phyloP scores from a whole-genome alignment of 1,284 basidiomycete genomes.

The Anthracocystis panici-leucophaei region DNA sequence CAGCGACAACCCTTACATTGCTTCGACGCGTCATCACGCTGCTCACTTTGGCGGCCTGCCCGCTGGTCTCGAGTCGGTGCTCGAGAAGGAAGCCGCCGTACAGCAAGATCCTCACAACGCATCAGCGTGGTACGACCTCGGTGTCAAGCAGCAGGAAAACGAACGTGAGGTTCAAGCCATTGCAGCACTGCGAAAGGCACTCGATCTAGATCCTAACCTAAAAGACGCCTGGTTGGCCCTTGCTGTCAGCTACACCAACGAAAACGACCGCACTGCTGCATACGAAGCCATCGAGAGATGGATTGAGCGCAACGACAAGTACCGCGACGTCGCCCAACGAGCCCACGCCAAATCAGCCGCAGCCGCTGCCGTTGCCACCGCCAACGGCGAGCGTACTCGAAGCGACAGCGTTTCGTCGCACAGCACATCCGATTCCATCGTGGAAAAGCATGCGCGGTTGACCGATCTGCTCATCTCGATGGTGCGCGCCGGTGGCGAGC shows the following conservation, averaged over 20 bases:
- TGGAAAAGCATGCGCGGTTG: conserved; percentile 64
- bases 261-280: conserved; percentile 78
- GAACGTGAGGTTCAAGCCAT: conserved; percentile 93
- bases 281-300: conserved; percentile 86
- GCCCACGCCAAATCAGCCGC: conserved; percentile 16
- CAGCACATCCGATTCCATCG: conserved; percentile 21
- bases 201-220: conserved; percentile 78
- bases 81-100: conserved; percentile 90
- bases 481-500: conserved; percentile 57
- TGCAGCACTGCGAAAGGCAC: conserved; percentile 82
- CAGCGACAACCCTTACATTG: conserved; percentile 63
- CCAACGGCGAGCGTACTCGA: conserved; percentile 15
- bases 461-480: conserved; percentile 70
- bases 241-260: conserved; percentile 92
- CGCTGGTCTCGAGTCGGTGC: conserved; percentile 63
- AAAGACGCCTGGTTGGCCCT: conserved; percentile 87
- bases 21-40: conserved; percentile 50
- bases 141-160: conserved; percentile 97
- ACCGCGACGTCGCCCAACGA: conserved; percentile 71
- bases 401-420: conserved; percentile 39
- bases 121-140: conserved; percentile 87
- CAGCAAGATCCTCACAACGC: conserved; percentile 82
- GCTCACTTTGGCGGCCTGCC: conserved; percentile 36
- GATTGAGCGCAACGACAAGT: conserved; percentile 73
- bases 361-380: not conserved